A percentile compares a stretch with the other conserved stretches of the same genome.
Evolutionary conservation across 2,329 filamentous ascomycete species (phyloP).

Genomic region (Fusarium dimerum): DNA sequence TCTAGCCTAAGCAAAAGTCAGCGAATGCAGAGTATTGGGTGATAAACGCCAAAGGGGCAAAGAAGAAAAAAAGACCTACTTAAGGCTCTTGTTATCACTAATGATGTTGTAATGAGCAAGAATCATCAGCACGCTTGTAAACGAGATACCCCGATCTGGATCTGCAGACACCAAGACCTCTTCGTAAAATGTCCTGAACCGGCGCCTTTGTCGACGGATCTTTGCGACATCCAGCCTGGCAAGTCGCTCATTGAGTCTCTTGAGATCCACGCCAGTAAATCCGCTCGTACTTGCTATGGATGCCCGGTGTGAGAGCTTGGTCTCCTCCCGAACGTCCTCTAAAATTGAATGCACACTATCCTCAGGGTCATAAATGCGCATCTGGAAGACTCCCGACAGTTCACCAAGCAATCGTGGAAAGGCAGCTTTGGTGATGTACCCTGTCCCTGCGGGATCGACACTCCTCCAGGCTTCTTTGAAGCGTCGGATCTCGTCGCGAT

Average conservation of each 20-base stretch:
- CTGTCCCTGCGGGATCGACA: constrained; percentile 86
- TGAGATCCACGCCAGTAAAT: constrained; percentile 67
- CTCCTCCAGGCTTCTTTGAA: constrained; percentile 99
- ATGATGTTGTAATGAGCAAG: constrained; percentile 99
- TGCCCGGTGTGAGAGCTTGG: constrained; percentile 52
- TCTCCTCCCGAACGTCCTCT: constrained; percentile 73
- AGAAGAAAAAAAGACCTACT: constrained; percentile 47
- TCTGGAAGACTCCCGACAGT: constrained; percentile 92
- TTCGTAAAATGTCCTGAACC: constrained; percentile 95
- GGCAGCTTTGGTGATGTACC: constrained; percentile 85
- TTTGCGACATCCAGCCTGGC: constrained; percentile 70
- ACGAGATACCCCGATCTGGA: constrained; percentile 84
- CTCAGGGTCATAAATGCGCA: constrained; percentile 92
- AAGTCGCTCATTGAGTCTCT: constrained; percentile 73
- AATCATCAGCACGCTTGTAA: constrained; percentile 91
- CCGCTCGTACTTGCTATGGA: constrained; percentile 56
- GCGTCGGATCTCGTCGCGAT: constrained; percentile 87
- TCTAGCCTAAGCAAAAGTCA: constrained; percentile 65
- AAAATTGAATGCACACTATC: constrained; percentile 85
- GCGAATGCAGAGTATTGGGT: constrained; percentile 1
- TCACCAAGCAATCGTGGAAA: constrained; percentile 89
- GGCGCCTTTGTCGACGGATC: constrained; percentile 72
- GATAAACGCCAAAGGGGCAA: not conserved
- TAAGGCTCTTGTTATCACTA: constrained; percentile 92
- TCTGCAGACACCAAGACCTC: constrained; percentile 94